phyloP scores from a whole-genome alignment of 148 eudicot genomes.

The Camellia lanceoleosa region DNA sequence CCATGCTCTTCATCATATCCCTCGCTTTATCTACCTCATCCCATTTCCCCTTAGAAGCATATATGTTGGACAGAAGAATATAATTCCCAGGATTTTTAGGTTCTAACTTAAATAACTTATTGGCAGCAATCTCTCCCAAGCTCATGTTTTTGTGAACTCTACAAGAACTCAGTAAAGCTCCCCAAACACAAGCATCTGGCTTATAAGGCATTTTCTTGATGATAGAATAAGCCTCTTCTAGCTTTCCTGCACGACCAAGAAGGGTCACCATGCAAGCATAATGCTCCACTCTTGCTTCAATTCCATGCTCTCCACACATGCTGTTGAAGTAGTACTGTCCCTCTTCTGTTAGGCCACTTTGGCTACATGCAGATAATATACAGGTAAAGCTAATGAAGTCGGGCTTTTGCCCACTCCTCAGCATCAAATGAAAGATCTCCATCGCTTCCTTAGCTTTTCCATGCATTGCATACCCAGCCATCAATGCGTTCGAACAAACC shows the following conservation, averaged over 20 bases:
- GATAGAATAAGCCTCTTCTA: conserved; percentile 56
- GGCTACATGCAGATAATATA: conserved; percentile 57
- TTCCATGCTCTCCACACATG: conserved; percentile 39
- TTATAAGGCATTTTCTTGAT: conserved; percentile 49
- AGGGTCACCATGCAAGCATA: conserved; percentile 73
- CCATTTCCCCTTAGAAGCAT: conserved; percentile 58
- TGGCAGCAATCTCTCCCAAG: conserved; percentile 51
- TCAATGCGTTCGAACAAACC: conserved; percentile 57
- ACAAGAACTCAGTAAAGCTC: conserved; percentile 60
- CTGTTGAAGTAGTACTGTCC: conserved; percentile 44
- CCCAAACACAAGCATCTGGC: conserved; percentile 64
- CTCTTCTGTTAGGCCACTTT: conserved; percentile 49
- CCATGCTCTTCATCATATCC: conserved; percentile 46
- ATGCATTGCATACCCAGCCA: conserved; percentile 67
- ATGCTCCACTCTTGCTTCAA: conserved; percentile 48
- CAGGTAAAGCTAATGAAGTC: conserved; percentile 48
- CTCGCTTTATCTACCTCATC: conserved; percentile 44
- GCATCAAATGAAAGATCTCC: conserved; percentile 49
- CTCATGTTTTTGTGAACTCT: conserved; percentile 40
- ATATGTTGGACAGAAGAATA: conserved; percentile 51
- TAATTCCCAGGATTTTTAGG: conserved; percentile 63
- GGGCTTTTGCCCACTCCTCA: conserved; percentile 44
- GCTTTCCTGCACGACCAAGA: conserved; percentile 58
- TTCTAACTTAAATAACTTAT: conserved; percentile 46
- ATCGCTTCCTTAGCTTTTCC: conserved; percentile 53